Conservation (phyloP, 2,329 filamentous ascomycete species). For the Aspergillus sp. region DNA sequence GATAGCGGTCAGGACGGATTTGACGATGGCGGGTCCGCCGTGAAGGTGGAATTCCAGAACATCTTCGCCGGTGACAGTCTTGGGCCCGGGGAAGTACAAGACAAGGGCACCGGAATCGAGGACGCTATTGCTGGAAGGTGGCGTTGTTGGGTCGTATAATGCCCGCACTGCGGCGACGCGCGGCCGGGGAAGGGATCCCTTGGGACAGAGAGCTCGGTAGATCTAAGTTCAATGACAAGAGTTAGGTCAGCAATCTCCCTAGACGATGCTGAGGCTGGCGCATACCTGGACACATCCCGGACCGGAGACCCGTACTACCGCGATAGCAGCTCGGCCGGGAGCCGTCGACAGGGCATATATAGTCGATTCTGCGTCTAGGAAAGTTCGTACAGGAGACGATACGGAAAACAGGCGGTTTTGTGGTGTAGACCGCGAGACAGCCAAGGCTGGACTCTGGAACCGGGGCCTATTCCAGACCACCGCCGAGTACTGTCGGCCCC, state of each 20-base stretch:
- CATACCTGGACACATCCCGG: conserved; percentile 66
- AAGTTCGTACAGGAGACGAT: conserved; percentile 11
- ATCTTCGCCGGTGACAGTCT: conserved; percentile 88
- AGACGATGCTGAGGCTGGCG: background rate
- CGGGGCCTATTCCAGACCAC: conserved; percentile 7
- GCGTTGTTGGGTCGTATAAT: conserved; percentile 59
- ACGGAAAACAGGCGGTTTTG: conserved; percentile 23
- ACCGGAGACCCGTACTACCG: conserved; percentile 83
- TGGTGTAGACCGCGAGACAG: conserved; percentile 7
- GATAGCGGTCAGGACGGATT: conserved; percentile 78
- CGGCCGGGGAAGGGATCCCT: conserved; percentile 52
- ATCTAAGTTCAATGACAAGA: conserved; percentile 47
- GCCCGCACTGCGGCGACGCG: conserved; percentile 70
- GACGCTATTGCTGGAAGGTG: conserved; percentile 41
- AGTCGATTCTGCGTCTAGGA: conserved; percentile 49
- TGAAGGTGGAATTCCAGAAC: conserved; percentile 93
- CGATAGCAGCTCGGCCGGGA: conserved; percentile 81
- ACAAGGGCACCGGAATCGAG: conserved; percentile 78
- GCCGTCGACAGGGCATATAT: conserved; percentile 93
- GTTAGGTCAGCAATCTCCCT: background rate
- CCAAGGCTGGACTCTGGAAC: conserved; percentile 5
- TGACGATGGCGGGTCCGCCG: conserved; percentile 83
- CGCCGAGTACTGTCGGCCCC: conserved; percentile 10
- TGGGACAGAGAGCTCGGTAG: conserved; percentile 61
- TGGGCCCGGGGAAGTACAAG: conserved; percentile 76